phyloP scores from a whole-genome alignment of 345 rosid species.

The Dimocarpus longan region DNA sequence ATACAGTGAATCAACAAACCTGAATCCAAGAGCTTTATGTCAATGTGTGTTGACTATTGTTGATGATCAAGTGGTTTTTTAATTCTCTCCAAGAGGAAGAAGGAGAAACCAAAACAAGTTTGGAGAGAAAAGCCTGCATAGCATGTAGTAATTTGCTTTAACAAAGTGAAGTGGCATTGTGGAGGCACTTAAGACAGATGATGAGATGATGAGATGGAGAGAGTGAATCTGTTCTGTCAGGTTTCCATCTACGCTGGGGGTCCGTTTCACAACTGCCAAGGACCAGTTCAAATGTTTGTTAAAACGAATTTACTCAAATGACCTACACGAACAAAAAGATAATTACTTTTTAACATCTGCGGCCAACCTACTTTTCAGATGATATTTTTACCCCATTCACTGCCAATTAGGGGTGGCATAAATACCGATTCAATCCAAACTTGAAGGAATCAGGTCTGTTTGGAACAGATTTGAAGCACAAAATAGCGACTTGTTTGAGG shows the following conservation, averaged over 20 bases:
- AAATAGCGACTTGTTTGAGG: no score
- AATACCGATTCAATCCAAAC: no score
- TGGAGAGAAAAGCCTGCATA: background rate
- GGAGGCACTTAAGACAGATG: constrained; percentile 1
- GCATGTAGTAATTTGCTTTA: background rate
- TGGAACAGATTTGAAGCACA: no score
- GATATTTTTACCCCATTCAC: background rate
- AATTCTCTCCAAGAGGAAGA: background rate
- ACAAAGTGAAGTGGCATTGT: background rate
- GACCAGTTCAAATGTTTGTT: constrained; percentile 30
- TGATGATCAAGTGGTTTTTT: constrained; percentile 6
- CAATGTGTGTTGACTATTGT: background rate
- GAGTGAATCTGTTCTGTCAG: background rate
- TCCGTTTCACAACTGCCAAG: constrained; percentile 34
- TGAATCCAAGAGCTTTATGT: background rate
- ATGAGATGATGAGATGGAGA: background rate
- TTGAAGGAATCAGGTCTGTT: no score
- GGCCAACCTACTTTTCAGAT: background rate
- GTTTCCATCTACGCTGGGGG: background rate
- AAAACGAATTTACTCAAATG: background rate
- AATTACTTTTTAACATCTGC: background rate
- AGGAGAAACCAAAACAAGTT: background rate
- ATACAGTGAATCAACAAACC: background rate
- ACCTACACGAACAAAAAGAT: background rate
- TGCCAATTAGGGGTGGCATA: no score